phyloP scores from a whole-genome alignment of 2,329 filamentous ascomycete genomes.

The Ophiostoma triangulosporum region DNA sequence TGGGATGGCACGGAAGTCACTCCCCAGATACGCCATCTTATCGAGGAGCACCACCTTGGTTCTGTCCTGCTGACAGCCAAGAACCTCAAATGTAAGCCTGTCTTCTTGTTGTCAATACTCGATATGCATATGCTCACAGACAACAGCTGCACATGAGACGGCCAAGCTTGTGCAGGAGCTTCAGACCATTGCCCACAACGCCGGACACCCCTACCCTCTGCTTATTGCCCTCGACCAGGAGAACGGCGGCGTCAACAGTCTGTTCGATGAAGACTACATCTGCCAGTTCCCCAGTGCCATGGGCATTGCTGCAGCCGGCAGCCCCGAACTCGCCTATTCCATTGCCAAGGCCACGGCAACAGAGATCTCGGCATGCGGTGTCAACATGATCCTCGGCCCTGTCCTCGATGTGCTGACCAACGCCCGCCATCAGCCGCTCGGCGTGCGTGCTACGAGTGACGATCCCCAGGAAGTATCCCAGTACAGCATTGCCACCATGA shows the following conservation, averaged over 20 bases:
- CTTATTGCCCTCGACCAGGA: constrained; percentile 91
- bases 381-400: constrained; percentile 91
- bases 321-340: constrained; percentile 71
- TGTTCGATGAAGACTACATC: constrained; percentile 91
- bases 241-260: constrained; percentile 93
- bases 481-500: constrained; percentile 81
- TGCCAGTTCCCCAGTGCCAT: constrained; percentile 95
- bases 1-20: constrained; percentile 78
- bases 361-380: constrained; percentile 81
- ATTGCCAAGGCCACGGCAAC: constrained; percentile 87
- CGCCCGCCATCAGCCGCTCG: constrained; percentile 76
- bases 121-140: constrained; percentile 14
- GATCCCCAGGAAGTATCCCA: constrained; percentile 91
- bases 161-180: constrained; percentile 79
- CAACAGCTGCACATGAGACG: constrained; percentile 73
- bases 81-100: constrained; percentile 59
- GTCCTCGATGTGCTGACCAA: constrained; percentile 91
- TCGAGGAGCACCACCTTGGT: constrained; percentile 75
- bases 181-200: constrained; percentile 80
- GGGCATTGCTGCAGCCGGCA: constrained; percentile 88
- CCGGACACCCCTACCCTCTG: constrained; percentile 78
- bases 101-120: neutral
- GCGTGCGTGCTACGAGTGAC: constrained; percentile 79
- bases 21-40: constrained; percentile 66
- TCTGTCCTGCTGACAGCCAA: constrained; percentile 76